A percentile compares a stretch with the other conserved stretches of the same genome.
Conservation (phyloP, 768 basidiomycete genomes). For the Mrakia frigida region DNA sequence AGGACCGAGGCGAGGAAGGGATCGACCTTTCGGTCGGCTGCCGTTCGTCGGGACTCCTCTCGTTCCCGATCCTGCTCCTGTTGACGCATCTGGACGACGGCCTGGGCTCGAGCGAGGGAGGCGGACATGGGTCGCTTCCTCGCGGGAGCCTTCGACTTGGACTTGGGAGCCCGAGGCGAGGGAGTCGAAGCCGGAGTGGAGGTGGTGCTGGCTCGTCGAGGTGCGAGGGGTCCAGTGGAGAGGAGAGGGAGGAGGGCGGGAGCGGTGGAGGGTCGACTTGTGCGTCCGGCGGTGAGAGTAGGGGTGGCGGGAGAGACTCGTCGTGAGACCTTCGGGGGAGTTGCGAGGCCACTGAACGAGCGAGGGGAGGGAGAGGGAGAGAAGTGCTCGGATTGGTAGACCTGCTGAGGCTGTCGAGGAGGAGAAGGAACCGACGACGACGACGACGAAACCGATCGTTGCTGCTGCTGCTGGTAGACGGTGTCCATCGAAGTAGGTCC, state of each 20-base stretch:
- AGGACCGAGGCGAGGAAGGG: not conserved
- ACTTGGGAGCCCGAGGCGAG: not conserved
- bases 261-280: constrained; percentile 4
- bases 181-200: not conserved
- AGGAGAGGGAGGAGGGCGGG: not conserved
- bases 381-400: not conserved
- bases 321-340: not conserved
- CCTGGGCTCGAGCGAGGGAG: not conserved
- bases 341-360: not conserved
- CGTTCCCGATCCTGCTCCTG: not conserved
- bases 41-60: constrained; percentile 5
- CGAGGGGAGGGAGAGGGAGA: not conserved
- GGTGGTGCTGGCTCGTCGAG: not conserved
- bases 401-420: not conserved
- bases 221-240: not conserved
- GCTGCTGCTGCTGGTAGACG: not conserved
- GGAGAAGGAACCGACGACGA: constrained; percentile 9
- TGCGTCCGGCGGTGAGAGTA: not conserved
- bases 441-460: constrained; percentile 4
- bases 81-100: not conserved
- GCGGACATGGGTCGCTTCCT: not conserved
- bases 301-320: not conserved
- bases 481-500: too few species aligned
- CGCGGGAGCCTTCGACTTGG: not conserved
- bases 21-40: not conserved